Percentiles rank a stretch among this genome's conserved stretches.
Evolutionary conservation across 257 asterid species (phyloP).

Genomic region (Verbascum thapsus): DNA sequence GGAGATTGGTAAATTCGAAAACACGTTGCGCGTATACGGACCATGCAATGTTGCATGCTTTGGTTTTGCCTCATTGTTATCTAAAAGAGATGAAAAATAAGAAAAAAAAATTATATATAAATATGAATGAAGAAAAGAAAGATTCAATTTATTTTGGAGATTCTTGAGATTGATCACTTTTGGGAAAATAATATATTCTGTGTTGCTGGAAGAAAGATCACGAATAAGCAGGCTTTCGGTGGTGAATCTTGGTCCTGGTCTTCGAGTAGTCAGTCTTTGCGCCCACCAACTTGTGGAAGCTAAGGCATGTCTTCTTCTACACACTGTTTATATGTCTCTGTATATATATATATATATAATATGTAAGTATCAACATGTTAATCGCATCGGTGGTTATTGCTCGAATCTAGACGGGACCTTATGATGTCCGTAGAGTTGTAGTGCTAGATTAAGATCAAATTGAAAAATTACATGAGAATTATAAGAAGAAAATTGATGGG

Average conservation of each 20-base stretch:
- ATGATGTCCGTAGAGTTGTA: no score
- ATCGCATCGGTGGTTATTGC: no score
- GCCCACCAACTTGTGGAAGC: constrained; percentile 39
- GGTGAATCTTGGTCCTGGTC: constrained; percentile 43
- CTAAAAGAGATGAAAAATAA: neutral
- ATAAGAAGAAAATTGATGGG: no score
- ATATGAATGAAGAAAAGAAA: neutral
- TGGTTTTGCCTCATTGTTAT: neutral
- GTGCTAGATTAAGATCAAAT: no score
- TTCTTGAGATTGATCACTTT: constrained; percentile 25
- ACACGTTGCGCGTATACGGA: constrained; percentile 28
- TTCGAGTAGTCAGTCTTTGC: neutral
- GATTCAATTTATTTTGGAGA: constrained; percentile 19
- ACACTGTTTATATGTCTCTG: neutral
- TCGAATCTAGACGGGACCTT: no score
- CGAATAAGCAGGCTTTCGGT: constrained; percentile 45
- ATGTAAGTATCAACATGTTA: no score
- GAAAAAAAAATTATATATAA: neutral
- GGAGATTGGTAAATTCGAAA: constrained; percentile 16
- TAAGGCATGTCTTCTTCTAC: no score
- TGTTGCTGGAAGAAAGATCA: constrained; percentile 26
- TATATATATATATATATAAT: neutral
- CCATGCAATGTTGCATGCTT: constrained; percentile 22
- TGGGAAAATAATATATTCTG: constrained; percentile 27
- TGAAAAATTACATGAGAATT: no score